phyloP scores from a whole-genome alignment of 768 basidiomycete species.

The Paxillus rubicundulus region DNA sequence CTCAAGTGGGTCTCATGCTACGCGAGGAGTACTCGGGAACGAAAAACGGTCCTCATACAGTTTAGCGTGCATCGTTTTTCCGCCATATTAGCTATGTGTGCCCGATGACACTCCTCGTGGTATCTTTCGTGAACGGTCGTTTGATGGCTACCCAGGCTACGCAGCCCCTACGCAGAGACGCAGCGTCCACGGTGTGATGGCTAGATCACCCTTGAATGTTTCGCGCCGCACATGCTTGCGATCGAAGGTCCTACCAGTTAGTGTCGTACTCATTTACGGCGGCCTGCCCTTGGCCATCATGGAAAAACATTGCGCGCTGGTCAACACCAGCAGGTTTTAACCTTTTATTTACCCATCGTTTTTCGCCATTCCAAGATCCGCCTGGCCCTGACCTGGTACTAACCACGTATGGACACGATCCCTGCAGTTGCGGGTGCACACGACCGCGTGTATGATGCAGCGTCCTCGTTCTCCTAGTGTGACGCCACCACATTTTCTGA shows the following conservation, averaged over 20 bases:
- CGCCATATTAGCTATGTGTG: not conserved
- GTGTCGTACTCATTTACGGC: conserved; percentile 4
- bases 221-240: conserved; percentile 8
- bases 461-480: not conserved
- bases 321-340: not conserved
- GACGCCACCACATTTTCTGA: conserved; percentile 6
- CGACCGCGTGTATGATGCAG: conserved; percentile 8
- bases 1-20: conserved; percentile 1
- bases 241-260: conserved; percentile 12
- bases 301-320: not conserved
- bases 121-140: not conserved
- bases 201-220: conserved; percentile 3
- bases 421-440: not conserved
- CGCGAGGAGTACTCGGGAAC: not conserved
- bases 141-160: conserved; percentile 16
- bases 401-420: conserved; percentile 1
- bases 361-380: conserved; percentile 14
- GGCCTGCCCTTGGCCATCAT: conserved; percentile 1
- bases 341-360: not conserved
- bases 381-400: conserved; percentile 4
- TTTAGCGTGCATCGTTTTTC: not conserved
- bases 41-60: not conserved
- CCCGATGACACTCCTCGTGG: not conserved
- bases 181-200: conserved; percentile 4
- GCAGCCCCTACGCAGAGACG: conserved; percentile 4